Evolutionary conservation across 345 rosid genomes (phyloP).

Genomic region (Clarkia xantiana): DNA sequence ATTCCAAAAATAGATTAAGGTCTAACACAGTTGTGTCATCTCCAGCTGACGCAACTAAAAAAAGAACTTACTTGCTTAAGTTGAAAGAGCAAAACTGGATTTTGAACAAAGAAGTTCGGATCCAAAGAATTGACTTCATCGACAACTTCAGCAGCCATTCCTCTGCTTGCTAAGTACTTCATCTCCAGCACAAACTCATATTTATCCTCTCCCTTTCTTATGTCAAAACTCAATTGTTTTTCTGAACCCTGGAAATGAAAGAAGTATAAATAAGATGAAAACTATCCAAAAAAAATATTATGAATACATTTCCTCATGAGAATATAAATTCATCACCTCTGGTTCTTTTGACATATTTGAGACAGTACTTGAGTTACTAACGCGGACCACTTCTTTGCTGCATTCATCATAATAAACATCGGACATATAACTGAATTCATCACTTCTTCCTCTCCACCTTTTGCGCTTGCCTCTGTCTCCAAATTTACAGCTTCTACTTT

Average conservation of each 20-base stretch:
- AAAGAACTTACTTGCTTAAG: conserved; percentile 63
- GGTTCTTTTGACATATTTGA: conserved; percentile 15
- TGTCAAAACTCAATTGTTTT: conserved; percentile 9
- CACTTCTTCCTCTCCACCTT: conserved; percentile 83
- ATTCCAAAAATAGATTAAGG: background rate
- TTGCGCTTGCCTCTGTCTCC: conserved; percentile 77
- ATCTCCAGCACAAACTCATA: conserved; percentile 57
- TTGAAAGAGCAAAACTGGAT: conserved; percentile 58
- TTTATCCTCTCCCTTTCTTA: conserved; percentile 27
- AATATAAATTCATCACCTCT: conserved; percentile 20
- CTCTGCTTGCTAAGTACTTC: conserved; percentile 72
- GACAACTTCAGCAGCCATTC: conserved; percentile 79
- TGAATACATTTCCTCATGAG: background rate
- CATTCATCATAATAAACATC: conserved; percentile 25
- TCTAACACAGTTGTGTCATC: background rate
- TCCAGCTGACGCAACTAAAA: background rate
- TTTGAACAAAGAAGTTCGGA: conserved; percentile 53
- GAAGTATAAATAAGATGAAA: conserved; percentile 3
- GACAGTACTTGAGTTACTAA: conserved; percentile 10
- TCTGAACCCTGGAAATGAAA: conserved; percentile 23
- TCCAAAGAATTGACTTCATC: conserved; percentile 60
- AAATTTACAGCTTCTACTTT: conserved; percentile 32
- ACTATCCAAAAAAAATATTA: background rate
- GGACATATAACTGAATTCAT: conserved; percentile 31
- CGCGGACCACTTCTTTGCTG: conserved; percentile 22